A percentile compares a stretch with the other conserved stretches of the same genome.
Evolutionary conservation across 1,284 basidiomycete genomes (phyloP).

Genomic region (Kwoniella shivajii): DNA sequence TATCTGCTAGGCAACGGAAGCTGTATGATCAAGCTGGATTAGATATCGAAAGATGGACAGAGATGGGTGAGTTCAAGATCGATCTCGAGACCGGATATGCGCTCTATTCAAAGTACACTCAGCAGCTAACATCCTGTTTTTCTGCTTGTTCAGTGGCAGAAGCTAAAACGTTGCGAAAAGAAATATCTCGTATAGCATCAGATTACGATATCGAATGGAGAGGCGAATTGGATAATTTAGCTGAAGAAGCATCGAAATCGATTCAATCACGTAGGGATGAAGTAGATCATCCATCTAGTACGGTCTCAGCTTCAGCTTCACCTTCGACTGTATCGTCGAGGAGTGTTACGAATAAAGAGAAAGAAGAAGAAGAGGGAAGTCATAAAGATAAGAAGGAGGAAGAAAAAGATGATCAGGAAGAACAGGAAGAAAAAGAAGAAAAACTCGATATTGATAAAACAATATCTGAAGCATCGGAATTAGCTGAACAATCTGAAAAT

Average conservation of each 20-base stretch:
- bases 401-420: background rate
- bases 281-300: no score
- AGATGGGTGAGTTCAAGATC: constrained; percentile 50
- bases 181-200: constrained; percentile 64
- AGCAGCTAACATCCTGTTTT: no score
- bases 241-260: background rate
- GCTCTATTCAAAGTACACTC: no score
- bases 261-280: background rate
- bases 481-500: constrained; percentile 37
- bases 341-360: background rate
- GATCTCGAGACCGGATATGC: no score
- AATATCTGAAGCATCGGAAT: constrained; percentile 46
- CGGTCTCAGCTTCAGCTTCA: background rate
- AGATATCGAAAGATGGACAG: constrained; percentile 65
- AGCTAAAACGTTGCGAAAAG: constrained; percentile 58
- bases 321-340: background rate
- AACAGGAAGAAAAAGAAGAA: constrained; percentile 11
- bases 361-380: background rate
- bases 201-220: constrained; percentile 62
- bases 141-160: constrained; percentile 57
- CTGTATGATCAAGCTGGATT: constrained; percentile 65
- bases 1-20: constrained; percentile 62
- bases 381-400: background rate
- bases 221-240: constrained; percentile 47
- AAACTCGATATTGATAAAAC: constrained; percentile 46